These are phyloP conservation scores for Xylaria scruposa DNA, from an alignment of 495 filamentous ascomycete genomes.

Conservation along the genomic window DNA sequence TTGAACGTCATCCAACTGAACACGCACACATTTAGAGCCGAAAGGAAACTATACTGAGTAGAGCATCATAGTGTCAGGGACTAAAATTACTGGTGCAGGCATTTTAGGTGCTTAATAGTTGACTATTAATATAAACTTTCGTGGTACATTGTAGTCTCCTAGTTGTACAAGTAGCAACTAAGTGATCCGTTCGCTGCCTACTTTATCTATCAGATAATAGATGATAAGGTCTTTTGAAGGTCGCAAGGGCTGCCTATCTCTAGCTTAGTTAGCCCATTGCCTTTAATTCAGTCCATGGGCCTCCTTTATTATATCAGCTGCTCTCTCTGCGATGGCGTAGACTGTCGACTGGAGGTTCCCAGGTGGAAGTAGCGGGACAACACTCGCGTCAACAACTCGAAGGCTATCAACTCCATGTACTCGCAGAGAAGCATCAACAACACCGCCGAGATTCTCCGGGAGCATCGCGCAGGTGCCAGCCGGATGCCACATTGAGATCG, in stretches of 20 bases:
- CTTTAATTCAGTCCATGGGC: not conserved
- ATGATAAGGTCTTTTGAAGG: not conserved
- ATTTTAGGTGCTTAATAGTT: too few relatives aligned
- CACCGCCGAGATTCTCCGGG: slow-evolving; percentile 33
- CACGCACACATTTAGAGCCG: too few relatives aligned
- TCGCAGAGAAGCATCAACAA: slow-evolving; percentile 30
- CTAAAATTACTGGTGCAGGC: too few relatives aligned
- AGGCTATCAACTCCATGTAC: slow-evolving; percentile 40
- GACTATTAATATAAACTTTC: too few relatives aligned
- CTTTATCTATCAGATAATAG: not conserved
- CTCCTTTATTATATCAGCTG: slow-evolving; percentile 28
- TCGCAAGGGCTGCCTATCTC: not conserved
- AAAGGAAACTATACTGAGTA: too few relatives aligned
- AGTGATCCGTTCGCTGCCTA: too few relatives aligned
- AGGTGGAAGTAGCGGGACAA: slow-evolving; percentile 40
- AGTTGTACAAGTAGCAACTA: too few relatives aligned
- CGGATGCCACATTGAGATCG: slow-evolving; percentile 34
- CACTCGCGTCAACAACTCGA: slow-evolving; percentile 44
- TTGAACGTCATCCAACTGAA: too few relatives aligned
- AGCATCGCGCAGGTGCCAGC: slow-evolving; percentile 38
- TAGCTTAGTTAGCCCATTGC: not conserved
- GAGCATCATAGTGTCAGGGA: too few relatives aligned
- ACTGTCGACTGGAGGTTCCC: slow-evolving; percentile 46
- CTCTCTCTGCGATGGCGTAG: slow-evolving; percentile 47
- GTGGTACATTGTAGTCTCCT: too few relatives aligned